Evolutionary conservation across 305 asterid genomes (phyloP).

Genomic region (Coffea humblotiana): DNA sequence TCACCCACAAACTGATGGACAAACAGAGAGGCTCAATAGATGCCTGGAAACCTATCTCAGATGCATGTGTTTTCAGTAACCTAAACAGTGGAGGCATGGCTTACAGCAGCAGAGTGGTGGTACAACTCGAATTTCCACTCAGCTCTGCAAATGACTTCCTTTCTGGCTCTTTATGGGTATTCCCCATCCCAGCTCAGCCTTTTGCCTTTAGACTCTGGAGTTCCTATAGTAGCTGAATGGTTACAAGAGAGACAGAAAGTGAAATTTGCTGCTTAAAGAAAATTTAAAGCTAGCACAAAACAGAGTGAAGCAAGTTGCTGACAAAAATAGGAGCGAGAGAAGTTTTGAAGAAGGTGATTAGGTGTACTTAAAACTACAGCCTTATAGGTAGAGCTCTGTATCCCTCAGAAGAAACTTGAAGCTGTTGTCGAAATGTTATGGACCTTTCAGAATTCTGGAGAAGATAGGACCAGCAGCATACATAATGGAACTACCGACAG

Average conservation of each 20-base stretch:
- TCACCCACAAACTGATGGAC: not conserved
- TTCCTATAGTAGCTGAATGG: not conserved
- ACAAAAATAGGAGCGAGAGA: not conserved
- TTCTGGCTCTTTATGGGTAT: not conserved
- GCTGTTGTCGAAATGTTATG: not conserved
- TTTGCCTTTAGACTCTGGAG: rapidly evolving
- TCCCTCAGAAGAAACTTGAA: not conserved
- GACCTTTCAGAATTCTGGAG: not conserved
- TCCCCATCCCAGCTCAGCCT: not conserved
- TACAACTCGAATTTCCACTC: not conserved
- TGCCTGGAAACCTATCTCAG: not conserved
- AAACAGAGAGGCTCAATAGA: not conserved
- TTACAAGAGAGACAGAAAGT: not conserved
- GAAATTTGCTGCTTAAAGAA: not conserved
- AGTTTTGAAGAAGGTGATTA: not conserved
- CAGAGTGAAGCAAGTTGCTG: not conserved
- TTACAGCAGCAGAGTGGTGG: not conserved
- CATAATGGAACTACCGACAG: not conserved
- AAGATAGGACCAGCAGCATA: not conserved
- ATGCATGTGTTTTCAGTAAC: not conserved
- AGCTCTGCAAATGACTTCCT: not conserved
- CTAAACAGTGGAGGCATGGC: not conserved
- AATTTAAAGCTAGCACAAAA: not conserved
- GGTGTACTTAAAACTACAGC: constrained; percentile 3
- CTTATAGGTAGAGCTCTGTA: not conserved